A percentile compares a stretch with the other conserved stretches of the same genome.
phyloP scores from a whole-genome alignment of 2,329 filamentous ascomycete genomes.

The Davidsoniella australis region DNA sequence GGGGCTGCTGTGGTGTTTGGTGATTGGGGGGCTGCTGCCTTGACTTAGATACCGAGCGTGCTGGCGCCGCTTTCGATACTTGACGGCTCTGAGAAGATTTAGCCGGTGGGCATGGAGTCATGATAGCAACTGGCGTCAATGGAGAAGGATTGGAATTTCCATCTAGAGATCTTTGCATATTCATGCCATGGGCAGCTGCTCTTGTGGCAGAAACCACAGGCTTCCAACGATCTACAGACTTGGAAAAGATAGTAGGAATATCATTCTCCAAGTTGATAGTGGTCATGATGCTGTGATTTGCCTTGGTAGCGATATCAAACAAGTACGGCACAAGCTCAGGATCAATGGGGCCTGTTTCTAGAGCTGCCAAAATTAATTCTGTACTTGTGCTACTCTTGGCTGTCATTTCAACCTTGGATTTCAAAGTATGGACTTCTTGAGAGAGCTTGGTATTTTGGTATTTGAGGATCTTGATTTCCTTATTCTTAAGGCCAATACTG shows the following conservation, averaged over 20 bases:
- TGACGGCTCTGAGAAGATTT: background rate
- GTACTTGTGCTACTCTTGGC: slow-evolving; percentile 14
- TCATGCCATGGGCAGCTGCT: slow-evolving; percentile 27
- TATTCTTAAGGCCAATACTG: slow-evolving; percentile 38
- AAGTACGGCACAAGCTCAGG: slow-evolving; percentile 29
- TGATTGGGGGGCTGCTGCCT: too few relatives aligned
- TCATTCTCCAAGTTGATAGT: slow-evolving; percentile 29
- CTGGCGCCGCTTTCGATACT: background rate
- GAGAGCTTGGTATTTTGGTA: slow-evolving; percentile 31
- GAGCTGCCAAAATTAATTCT: slow-evolving; percentile 37
- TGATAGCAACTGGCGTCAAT: too few relatives aligned
- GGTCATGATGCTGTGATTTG: background rate
- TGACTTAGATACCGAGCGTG: background rate
- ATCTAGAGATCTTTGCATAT: slow-evolving; percentile 32
- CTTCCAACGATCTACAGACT: slow-evolving; percentile 46
- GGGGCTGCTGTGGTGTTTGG: slow-evolving; percentile 14
- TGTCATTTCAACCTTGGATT: slow-evolving; percentile 37
- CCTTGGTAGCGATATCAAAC: slow-evolving; percentile 28
- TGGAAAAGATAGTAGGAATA: slow-evolving; percentile 32
- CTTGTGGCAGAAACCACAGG: slow-evolving; percentile 37
- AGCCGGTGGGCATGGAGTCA: too few relatives aligned
- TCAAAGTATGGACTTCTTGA: slow-evolving; percentile 41
- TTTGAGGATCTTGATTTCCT: slow-evolving; percentile 34
- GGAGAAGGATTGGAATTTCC: slow-evolving; percentile 13
- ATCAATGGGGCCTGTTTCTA: slow-evolving; percentile 35